Evolutionary conservation across 2,329 filamentous ascomycete species (phyloP).

Genomic region (Pezicula rhizophila): DNA sequence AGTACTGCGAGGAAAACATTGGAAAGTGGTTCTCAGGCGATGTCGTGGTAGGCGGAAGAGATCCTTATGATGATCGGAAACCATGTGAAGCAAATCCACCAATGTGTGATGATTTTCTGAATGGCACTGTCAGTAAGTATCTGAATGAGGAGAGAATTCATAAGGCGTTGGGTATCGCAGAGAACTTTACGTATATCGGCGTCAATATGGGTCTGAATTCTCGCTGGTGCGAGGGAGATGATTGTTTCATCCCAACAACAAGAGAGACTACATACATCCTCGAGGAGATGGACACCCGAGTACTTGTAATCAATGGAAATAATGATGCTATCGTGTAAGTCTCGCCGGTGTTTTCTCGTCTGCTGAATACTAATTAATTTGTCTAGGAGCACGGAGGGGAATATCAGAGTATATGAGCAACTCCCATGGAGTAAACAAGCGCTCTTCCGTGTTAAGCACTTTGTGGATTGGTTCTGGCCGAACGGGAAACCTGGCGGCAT

Average conservation of each 20-base stretch:
- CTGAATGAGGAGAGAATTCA: slow-evolving; percentile 5
- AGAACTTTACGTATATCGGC: neutral
- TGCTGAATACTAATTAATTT: neutral
- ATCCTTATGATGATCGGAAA: slow-evolving; percentile 3
- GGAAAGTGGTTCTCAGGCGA: neutral
- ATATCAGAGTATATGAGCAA: neutral
- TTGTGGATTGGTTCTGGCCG: neutral
- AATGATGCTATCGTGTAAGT: neutral
- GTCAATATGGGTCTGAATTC: slow-evolving; percentile 7
- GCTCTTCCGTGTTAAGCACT: neutral
- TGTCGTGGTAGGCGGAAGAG: slow-evolving; percentile 1
- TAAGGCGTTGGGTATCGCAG: slow-evolving; percentile 2
- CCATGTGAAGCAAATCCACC: slow-evolving; percentile 3
- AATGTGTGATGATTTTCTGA: slow-evolving; percentile 3
- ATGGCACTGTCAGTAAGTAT: slow-evolving; percentile 4
- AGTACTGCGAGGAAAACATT: slow-evolving; percentile 5
- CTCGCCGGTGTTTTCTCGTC: too few species aligned
- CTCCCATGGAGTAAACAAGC: slow-evolving; percentile 1
- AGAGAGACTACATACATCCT: slow-evolving; percentile 3
- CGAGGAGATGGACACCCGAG: neutral
- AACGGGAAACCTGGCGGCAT: neutral
- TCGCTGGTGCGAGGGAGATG: slow-evolving; percentile 1
- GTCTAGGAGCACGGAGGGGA: neutral
- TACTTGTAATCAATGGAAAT: neutral
- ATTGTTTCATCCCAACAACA: slow-evolving; percentile 6